Conservation (phyloP, 2,329 filamentous ascomycete species). For the Alternaria sp. region DNA sequence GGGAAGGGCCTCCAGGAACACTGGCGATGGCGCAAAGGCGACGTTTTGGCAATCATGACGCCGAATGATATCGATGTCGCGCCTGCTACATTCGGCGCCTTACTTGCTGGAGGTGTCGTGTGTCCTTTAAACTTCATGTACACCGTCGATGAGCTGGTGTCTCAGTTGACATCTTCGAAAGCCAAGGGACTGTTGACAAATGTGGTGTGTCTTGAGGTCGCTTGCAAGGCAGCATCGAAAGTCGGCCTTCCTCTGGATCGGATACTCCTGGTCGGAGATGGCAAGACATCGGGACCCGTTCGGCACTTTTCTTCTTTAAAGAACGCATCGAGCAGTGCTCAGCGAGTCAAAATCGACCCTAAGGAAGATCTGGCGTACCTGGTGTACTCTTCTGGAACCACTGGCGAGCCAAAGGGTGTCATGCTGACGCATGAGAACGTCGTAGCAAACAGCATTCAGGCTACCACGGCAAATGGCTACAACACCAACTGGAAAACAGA, state of each 20-base stretch:
- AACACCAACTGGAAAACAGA: constrained; percentile 27
- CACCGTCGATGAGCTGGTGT: constrained; percentile 20
- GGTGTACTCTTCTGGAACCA: constrained; percentile 42
- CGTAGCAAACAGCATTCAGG: constrained; percentile 48
- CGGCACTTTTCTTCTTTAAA: background rate
- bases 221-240: background rate
- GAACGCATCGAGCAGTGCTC: too few species aligned
- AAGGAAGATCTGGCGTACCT: constrained; percentile 13
- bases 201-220: background rate
- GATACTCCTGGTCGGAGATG: background rate
- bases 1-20: background rate
- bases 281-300: background rate
- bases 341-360: constrained; percentile 10
- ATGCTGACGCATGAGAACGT: constrained; percentile 50
- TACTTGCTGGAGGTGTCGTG: constrained; percentile 27
- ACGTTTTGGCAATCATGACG: background rate
- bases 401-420: constrained; percentile 51
- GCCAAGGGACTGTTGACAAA: constrained; percentile 14
- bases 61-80: background rate
- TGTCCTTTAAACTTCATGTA: constrained; percentile 26
- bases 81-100: constrained; percentile 15
- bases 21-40: background rate
- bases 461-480: constrained; percentile 30
- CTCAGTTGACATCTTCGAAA: constrained; percentile 10
- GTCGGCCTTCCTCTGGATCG: background rate